Base-by-base conservation (phyloP, 179 eudicot species). In the Amaranthus tricolor region DNA sequence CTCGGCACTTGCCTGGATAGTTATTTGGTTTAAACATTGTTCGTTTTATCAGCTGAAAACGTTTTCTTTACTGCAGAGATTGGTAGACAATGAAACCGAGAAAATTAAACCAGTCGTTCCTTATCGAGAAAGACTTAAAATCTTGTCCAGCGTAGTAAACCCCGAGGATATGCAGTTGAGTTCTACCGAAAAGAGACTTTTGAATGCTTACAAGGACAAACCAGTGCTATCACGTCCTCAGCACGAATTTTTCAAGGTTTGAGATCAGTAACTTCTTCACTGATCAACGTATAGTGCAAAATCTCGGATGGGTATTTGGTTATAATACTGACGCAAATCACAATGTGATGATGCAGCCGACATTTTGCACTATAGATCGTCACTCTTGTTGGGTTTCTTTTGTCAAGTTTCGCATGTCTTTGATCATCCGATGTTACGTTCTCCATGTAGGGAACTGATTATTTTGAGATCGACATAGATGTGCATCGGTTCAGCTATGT, bases 401-500 rank as follows among this genome's bases (percentile, higher is more conserved):
- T 31, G 2, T 31, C 40, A 24, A 24, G 31, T 31, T 31, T 31
- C 40, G 40, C 40, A 31, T 31, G 40, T 31, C 40, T 31, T 31
- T 31, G 40, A 31, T 31, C 40, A 31, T 31, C 40, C 40, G 40
- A 31, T 31, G 19, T n/a, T 24, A 31, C 15, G 45, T 52, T 10
- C 53, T 51, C 1, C 16, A 20, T 77, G 76, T 75, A 85, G 88
- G 88, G 88, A 66, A 71, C 84, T 43, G 85, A 83, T 56, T 85
- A 85, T 76, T 85, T 85, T 76, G 88, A 85, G 72, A 83, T 85
- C 52, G 88, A 83, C 67, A 85, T 85, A 45, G 88, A 85, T 77
- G 86, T 85, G 71, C 88, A 85, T 54, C 84, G 88, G 0, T 85
- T 85, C 82, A 83, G 88, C 75, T 85, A 76, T 62, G 83, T 85